Percentiles rank a stretch among this genome's conserved stretches.
Conservation (phyloP, 2,329 filamentous ascomycete species). For the Phialocephala sp. region DNA sequence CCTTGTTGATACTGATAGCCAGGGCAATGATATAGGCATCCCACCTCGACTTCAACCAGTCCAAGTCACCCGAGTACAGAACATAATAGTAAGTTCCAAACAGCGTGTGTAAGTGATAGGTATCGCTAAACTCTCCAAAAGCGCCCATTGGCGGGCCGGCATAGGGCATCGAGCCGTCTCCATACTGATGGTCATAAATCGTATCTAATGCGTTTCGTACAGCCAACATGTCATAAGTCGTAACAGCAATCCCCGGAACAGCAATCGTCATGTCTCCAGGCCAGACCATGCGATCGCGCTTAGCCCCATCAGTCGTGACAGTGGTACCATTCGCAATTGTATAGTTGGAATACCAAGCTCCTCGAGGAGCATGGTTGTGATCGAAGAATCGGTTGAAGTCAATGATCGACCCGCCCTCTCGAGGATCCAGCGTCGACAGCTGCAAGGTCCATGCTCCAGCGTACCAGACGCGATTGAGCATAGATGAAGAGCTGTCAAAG, state of each 20-base stretch:
- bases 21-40: conserved; percentile 54
- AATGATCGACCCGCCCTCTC: conserved; percentile 44
- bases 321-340: conserved; percentile 42
- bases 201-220: conserved; percentile 56
- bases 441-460: conserved; percentile 56
- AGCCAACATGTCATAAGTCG: conserved; percentile 56
- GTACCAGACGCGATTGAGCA: conserved; percentile 61
- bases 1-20: conserved; percentile 49
- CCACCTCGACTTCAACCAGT: conserved; percentile 56
- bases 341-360: conserved; percentile 44
- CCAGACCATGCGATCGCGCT: conserved; percentile 65
- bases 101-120: conserved; percentile 65
- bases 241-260: conserved; percentile 58
- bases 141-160: conserved; percentile 55
- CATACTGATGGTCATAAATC: conserved; percentile 49
- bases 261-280: conserved; percentile 67
- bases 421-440: conserved; percentile 46
- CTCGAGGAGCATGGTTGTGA: conserved; percentile 38
- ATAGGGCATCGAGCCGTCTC: conserved; percentile 54
- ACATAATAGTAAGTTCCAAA: conserved; percentile 64
- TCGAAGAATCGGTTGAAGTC: conserved; percentile 45
- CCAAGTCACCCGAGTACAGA: conserved; percentile 60
- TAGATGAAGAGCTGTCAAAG: conserved; percentile 55
- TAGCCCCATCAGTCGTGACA: conserved; percentile 57
- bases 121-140: conserved; percentile 52